A percentile compares a stretch with the other conserved stretches of the same genome.
Evolutionary conservation across 805 yeast genomes (phyloP).

Genomic region (Candida adriatica): DNA sequence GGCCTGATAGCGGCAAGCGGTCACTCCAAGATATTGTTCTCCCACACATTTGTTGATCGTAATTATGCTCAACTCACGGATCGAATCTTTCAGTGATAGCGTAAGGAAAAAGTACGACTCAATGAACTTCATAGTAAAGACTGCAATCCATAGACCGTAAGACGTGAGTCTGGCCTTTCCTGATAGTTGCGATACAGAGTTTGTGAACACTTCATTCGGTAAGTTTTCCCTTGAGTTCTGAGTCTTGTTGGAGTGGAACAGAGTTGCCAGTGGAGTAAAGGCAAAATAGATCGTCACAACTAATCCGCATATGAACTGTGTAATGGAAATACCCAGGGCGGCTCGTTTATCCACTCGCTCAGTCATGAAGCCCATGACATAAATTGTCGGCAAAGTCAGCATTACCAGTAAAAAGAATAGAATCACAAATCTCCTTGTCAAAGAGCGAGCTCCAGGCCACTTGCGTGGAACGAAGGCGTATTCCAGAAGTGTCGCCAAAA

Average conservation of each 20-base stretch:
- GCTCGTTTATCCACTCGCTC: slow-evolving; percentile 25
- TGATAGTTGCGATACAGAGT: slow-evolving; percentile 44
- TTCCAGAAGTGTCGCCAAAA: slow-evolving; percentile 53
- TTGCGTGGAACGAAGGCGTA: slow-evolving; percentile 58
- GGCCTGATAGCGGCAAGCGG: slow-evolving; percentile 53
- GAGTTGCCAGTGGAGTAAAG: slow-evolving; percentile 50
- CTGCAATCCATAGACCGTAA: slow-evolving; percentile 59
- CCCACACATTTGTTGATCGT: slow-evolving; percentile 52
- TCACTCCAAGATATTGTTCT: slow-evolving; percentile 46
- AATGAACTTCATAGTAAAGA: slow-evolving; percentile 58
- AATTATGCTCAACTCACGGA: slow-evolving; percentile 58
- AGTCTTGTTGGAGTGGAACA: slow-evolving; percentile 39
- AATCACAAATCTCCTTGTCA: slow-evolving; percentile 39
- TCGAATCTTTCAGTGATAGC: slow-evolving; percentile 64
- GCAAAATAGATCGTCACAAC: slow-evolving; percentile 50
- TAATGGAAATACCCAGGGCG: slow-evolving; percentile 40
- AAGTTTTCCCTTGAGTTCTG: slow-evolving; percentile 32
- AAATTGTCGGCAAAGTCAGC: slow-evolving; percentile 45
- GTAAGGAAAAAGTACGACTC: slow-evolving; percentile 80
- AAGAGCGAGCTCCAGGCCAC: slow-evolving; percentile 66
- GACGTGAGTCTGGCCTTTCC: slow-evolving; percentile 57
- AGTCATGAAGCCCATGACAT: slow-evolving; percentile 37
- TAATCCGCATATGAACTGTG: slow-evolving; percentile 52
- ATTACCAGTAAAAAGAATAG: slow-evolving; percentile 36
- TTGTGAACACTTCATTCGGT: slow-evolving; percentile 54